A percentile compares a stretch with the other conserved stretches of the same genome.
These are phyloP conservation scores for Dacryopinax spathularia DNA, from an alignment of 768 basidiomycete species.

Conservation along the genomic window DNA sequence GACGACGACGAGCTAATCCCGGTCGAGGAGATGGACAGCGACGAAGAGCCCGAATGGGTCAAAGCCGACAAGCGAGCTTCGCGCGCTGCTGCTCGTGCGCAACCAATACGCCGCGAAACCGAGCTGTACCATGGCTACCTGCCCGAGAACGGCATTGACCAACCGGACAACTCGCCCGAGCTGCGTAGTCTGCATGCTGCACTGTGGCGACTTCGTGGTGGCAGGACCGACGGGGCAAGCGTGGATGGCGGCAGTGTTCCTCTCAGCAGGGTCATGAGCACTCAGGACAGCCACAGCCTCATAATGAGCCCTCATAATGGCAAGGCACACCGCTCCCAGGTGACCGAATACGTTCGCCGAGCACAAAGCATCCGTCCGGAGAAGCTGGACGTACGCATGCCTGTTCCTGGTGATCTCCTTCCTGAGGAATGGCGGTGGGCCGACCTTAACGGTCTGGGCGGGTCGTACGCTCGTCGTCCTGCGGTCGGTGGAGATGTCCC, in stretches of 20 bases:
- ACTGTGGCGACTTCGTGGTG: not conserved
- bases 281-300: not conserved
- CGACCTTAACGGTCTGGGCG: not conserved
- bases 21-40: conserved; percentile 48
- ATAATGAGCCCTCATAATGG: not conserved
- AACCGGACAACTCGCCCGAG: conserved; percentile 25
- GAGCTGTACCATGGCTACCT: conserved; percentile 20
- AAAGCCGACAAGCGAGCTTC: conserved; percentile 27
- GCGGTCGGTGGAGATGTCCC: not conserved
- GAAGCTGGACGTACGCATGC: not conserved
- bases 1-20: conserved; percentile 35
- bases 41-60: conserved; percentile 24
- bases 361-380: not conserved
- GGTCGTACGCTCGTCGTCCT: not conserved
- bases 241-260: not conserved
- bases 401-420: not conserved
- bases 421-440: not conserved
- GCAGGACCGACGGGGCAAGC: not conserved
- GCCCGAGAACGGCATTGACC: conserved; percentile 17
- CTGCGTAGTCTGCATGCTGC: not conserved
- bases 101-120: conserved; percentile 45
- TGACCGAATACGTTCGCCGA: not conserved
- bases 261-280: not conserved
- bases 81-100: conserved; percentile 34
- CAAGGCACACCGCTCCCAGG: not conserved